phyloP scores from a whole-genome alignment of 768 basidiomycete species.

The Tulasnella sp. region DNA sequence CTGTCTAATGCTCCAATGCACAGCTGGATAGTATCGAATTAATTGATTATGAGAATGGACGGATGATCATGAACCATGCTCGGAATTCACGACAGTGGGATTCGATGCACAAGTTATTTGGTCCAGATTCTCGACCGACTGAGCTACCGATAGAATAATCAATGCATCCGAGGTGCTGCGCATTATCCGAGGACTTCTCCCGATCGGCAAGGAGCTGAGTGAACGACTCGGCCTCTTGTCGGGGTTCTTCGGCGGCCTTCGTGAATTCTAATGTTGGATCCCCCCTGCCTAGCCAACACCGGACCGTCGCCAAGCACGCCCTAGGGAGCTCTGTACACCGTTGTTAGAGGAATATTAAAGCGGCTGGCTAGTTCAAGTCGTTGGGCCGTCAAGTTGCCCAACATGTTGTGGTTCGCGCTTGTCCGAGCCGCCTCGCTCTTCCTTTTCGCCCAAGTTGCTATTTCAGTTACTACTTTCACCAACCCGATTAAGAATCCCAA shows the following conservation, averaged over 20 bases:
- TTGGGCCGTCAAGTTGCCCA: background rate
- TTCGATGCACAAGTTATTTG: background rate
- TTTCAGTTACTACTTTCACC: slow-evolving; percentile 21
- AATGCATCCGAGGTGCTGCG: background rate
- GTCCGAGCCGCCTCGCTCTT: background rate
- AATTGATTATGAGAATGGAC: background rate
- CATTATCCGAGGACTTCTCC: background rate
- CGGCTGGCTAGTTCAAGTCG: background rate
- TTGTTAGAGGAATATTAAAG: background rate
- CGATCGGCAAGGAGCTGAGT: background rate
- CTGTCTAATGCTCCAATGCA: background rate
- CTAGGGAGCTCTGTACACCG: background rate
- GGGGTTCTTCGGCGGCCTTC: background rate
- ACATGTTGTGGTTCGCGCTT: background rate
- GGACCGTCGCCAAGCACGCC: background rate
- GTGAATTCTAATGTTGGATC: background rate
- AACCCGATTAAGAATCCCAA: slow-evolving; percentile 25
- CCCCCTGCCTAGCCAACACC: background rate
- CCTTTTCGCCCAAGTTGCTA: background rate
- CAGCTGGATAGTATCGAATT: background rate
- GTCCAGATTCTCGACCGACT: too few relatives aligned
- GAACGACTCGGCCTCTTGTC: background rate
- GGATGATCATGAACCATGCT: background rate
- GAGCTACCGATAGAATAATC: background rate
- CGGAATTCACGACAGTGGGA: background rate